These are phyloP conservation scores for Blepharisma japonicum DNA, from an alignment of 73 alveolate genomes.

Conservation along the genomic window DNA sequence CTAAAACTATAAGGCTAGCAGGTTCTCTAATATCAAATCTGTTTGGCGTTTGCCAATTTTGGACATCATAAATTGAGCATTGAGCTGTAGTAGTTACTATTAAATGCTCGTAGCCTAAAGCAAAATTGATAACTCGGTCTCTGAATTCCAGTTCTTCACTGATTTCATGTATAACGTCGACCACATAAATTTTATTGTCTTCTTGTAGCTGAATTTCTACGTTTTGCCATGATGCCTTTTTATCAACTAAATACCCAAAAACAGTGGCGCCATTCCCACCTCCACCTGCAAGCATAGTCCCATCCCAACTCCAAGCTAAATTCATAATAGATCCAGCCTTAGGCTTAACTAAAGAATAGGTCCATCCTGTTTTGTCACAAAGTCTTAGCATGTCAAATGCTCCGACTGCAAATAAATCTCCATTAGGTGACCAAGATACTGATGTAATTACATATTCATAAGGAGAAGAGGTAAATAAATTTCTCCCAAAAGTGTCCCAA, in stretches of 20 bases:
- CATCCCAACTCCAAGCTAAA: conserved; percentile 90
- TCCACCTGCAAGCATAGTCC: conserved; percentile 97
- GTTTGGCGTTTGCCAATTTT: conserved; percentile 90
- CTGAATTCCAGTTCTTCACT: conserved; percentile 96
- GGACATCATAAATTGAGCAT: conserved; percentile 82
- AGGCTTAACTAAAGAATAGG: conserved; percentile 90
- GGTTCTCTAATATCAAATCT: conserved; percentile 72
- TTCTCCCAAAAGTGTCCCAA: conserved; percentile 97
- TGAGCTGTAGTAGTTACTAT: conserved; percentile 93
- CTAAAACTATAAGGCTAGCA: conserved; percentile 70
- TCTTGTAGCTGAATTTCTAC: conserved; percentile 93
- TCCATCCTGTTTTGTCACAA: conserved; percentile 99
- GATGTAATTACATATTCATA: conserved; percentile 96
- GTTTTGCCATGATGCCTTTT: conserved; percentile 92
- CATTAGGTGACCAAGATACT: conserved; percentile 97
- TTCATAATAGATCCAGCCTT: conserved; percentile 81
- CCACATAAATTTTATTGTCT: conserved; percentile 89
- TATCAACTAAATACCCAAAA: conserved; percentile 79
- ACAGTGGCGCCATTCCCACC: conserved; percentile 96
- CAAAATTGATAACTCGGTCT: conserved; percentile 96
- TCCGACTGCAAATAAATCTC: conserved; percentile 59
- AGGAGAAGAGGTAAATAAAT: conserved; percentile 90
- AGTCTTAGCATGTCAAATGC: conserved; percentile 93
- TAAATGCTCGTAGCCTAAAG: conserved; percentile 84
- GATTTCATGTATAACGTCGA: conserved; percentile 93